Evolutionary conservation across 2,329 filamentous ascomycete genomes (phyloP).

Genomic region (Exophiala lecanii-corni): DNA sequence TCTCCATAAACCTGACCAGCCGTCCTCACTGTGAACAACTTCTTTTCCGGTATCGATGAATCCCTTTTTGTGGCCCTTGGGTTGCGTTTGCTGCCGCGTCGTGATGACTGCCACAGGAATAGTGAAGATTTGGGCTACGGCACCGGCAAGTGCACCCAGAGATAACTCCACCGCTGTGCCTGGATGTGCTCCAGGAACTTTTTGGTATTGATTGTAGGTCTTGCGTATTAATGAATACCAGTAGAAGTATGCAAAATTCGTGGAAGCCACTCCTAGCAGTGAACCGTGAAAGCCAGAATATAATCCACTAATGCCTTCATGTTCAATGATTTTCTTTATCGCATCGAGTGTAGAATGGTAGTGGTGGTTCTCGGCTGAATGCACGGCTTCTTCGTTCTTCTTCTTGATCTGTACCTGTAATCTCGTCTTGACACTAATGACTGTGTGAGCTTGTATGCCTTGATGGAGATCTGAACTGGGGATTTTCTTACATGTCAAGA

Average conservation of each 20-base stretch:
- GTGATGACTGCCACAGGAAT: constrained; percentile 95
- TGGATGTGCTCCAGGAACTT: constrained; percentile 44
- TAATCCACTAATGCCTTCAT: constrained; percentile 75
- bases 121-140: constrained; percentile 89
- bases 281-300: constrained; percentile 86
- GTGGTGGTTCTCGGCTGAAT: constrained; percentile 57
- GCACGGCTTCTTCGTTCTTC: constrained; percentile 43
- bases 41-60: constrained; percentile 83
- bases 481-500: constrained; percentile 71
- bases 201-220: constrained; percentile 63
- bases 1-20: constrained; percentile 83
- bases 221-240: constrained; percentile 90
- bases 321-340: constrained; percentile 73
- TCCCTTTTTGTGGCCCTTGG: constrained; percentile 76
- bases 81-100: constrained; percentile 90
- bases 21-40: constrained; percentile 85
- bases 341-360: constrained; percentile 88
- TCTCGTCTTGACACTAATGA: constrained; percentile 80
- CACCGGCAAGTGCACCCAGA: constrained; percentile 81
- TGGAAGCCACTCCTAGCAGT: constrained; percentile 86
- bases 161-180: constrained; percentile 77
- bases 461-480: too few species aligned
- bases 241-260: constrained; percentile 99
- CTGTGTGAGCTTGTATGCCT: constrained; percentile 5
- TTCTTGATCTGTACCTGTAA: constrained; percentile 88